A percentile compares a stretch with the other conserved stretches of the same genome.
Evolutionary conservation across 768 basidiomycete species (phyloP).

Genomic region (Xerocomus potaroensis): DNA sequence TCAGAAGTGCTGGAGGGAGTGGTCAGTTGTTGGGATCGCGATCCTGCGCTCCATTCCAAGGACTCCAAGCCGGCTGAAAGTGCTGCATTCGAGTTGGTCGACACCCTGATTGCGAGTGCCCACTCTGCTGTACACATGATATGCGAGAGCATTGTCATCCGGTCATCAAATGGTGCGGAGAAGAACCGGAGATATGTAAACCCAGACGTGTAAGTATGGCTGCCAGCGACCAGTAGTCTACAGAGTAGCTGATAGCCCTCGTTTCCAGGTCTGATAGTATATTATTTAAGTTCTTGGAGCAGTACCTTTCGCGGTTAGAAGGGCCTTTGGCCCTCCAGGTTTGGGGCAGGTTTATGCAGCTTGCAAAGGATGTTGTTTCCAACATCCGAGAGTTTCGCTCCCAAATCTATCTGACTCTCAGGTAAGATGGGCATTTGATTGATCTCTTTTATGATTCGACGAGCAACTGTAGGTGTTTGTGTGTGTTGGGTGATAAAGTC

Average conservation of each 20-base stretch:
- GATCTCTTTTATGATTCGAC: slow-evolving; percentile 9
- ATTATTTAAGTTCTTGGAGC: slow-evolving; percentile 85
- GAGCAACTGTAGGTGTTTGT: slow-evolving; percentile 53
- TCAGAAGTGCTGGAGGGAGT: slow-evolving; percentile 80
- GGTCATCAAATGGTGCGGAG: slow-evolving; percentile 54
- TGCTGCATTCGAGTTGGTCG: slow-evolving; percentile 76
- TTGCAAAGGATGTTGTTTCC: slow-evolving; percentile 74
- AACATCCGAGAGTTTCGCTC: slow-evolving; percentile 63
- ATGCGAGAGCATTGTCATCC: slow-evolving; percentile 73
- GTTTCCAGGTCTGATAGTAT: slow-evolving; percentile 62
- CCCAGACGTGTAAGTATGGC: slow-evolving; percentile 55
- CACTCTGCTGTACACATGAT: slow-evolving; percentile 86
- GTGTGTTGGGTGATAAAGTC: slow-evolving; percentile 76
- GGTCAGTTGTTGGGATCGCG: slow-evolving; percentile 76
- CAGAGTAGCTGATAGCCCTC: slow-evolving; percentile 2
- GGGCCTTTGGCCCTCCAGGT: slow-evolving; percentile 91
- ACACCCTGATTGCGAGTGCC: slow-evolving; percentile 77
- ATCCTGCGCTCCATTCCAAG: slow-evolving; percentile 42
- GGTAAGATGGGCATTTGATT: slow-evolving; percentile 41
- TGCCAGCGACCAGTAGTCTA: neutral
- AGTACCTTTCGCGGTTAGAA: slow-evolving; percentile 78
- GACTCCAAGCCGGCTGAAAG: slow-evolving; percentile 39
- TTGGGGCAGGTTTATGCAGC: slow-evolving; percentile 73
- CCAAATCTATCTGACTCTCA: slow-evolving; percentile 67
- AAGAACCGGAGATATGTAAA: slow-evolving; percentile 59